Evolutionary conservation across 306 rosid genomes (phyloP), one percentile per base, ranked within the genome.

Genomic region (Benincasa hispida): DNA sequence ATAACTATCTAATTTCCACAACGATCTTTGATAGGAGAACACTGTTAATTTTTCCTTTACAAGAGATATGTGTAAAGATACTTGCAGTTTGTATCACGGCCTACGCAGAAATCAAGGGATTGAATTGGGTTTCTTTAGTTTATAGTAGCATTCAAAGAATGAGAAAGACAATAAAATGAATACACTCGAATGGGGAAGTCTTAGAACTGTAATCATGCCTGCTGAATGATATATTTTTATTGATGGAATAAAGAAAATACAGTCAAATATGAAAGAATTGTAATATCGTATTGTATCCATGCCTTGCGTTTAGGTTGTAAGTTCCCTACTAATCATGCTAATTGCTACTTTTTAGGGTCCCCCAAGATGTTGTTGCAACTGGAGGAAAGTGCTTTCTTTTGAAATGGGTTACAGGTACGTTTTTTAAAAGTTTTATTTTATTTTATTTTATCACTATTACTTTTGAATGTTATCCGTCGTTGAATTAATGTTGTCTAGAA

Each of bases 341-440:
- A 34, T 28, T 54, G 60, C 48, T 80, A 68, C 22, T 54, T 76
- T 25, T 65, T 81, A 95, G 98, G 99, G 91, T 94, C 85, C 91
- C 99, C 41, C 99, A 94, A 83, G 98, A 94, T 88, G 93, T 90
- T 67, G 92, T 90, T 54, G 97, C 98, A 15, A 92, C 98, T 3
- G 98, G 98, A 48, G 98, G 97, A 79, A 89, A 87, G 82, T 94
- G 97, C 82, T 74, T 47, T 81, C 83, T 95, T 78, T 84, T 88
- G 60, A 95, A 86, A 85, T 95, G 99, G 99, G 93, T 95, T 50
- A 87, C 91, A 84, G 97, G 99, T 90, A 77, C 47, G 75, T 42
- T 15, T 42, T 42, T 42, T 42, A 2, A 10, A n/a, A n/a, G n/a
- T n/a, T n/a, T n/a, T n/a, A n/a, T n/a, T n/a, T n/a, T n/a, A 10